Evolutionary conservation across 805 yeast species (phyloP).

Genomic region (Wickerhamomyces silvicola): DNA sequence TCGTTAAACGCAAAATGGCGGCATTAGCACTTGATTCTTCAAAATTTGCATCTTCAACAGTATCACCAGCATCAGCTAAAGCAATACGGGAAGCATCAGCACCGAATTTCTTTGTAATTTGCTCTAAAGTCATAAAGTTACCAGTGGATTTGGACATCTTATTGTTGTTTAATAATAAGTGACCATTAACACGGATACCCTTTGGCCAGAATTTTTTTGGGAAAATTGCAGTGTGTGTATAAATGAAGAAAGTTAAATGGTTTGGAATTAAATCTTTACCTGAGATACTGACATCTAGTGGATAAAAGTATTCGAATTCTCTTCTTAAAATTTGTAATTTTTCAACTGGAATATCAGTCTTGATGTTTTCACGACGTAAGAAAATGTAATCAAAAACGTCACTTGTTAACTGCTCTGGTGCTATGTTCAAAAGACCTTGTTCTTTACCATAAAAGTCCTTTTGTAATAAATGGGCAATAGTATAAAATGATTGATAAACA

Average conservation of each 20-base stretch:
- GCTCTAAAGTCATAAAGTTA: conserved; percentile 86
- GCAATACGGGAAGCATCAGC: conserved; percentile 98
- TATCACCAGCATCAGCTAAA: conserved; percentile 96
- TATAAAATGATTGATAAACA: conserved; percentile 90
- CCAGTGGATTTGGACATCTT: conserved; percentile 99
- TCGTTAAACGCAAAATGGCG: conserved; percentile 87
- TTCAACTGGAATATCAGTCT: conserved; percentile 54
- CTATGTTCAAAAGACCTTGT: conserved; percentile 66
- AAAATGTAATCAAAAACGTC: conserved; percentile 91
- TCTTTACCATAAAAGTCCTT: conserved; percentile 76
- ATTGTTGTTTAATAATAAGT: conserved; percentile 87
- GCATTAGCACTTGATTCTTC: conserved; percentile 97
- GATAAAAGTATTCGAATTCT: conserved; percentile 96
- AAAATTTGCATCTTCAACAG: conserved; percentile 95
- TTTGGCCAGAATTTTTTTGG: conserved; percentile 88
- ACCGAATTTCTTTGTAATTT: conserved; percentile 83
- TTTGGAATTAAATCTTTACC: conserved; percentile 97
- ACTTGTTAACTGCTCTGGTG: conserved; percentile 82
- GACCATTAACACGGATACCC: conserved; percentile 94
- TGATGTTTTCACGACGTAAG: conserved; percentile 54
- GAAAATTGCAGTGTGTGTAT: conserved; percentile 89
- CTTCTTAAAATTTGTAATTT: conserved; percentile 72
- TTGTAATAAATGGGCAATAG: conserved; percentile 82
- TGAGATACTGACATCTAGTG: conserved; percentile 84
- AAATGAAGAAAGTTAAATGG: conserved; percentile 93